Conservation (phyloP, 2,329 filamentous ascomycete genomes). For the Zasmidium angulare region DNA sequence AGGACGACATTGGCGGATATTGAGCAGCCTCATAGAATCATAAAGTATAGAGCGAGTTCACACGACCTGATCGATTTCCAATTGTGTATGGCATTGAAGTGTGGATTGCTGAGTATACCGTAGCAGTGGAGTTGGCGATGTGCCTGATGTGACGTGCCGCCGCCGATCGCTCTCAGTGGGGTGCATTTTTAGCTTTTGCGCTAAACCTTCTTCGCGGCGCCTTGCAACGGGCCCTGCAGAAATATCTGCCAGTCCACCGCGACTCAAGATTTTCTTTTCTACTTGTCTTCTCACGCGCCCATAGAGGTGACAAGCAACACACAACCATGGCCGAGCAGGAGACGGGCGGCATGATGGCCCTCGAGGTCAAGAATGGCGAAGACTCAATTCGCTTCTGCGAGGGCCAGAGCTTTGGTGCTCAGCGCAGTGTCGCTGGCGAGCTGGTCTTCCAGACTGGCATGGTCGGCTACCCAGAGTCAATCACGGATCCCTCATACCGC, state of each 20-base stretch:
- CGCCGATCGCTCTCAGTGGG: background rate
- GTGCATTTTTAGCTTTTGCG: background rate
- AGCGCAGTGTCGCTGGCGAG: constrained; percentile 93
- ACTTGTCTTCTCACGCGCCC: background rate
- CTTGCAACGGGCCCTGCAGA: background rate
- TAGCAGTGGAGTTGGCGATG: background rate
- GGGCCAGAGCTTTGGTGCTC: constrained; percentile 93
- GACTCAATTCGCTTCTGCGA: constrained; percentile 64
- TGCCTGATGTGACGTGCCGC: background rate
- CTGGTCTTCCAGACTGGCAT: constrained; percentile 99
- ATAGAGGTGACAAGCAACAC: background rate
- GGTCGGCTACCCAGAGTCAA: constrained; percentile 96
- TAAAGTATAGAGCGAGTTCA: too few relatives aligned
- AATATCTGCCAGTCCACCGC: too few relatives aligned
- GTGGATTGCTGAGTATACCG: background rate
- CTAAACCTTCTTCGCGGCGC: too few relatives aligned
- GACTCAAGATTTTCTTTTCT: background rate
- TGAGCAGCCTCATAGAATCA: too few relatives aligned
- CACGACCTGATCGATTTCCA: too few relatives aligned
- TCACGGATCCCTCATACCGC: constrained; percentile 83
- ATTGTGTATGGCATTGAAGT: too few relatives aligned
- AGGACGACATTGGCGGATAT: too few relatives aligned
- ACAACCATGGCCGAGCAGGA: constrained; percentile 28
- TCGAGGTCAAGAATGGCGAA: constrained; percentile 90
- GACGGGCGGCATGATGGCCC: constrained; percentile 58